A percentile compares a stretch with the other conserved stretches of the same genome.
Evolutionary conservation across 176 grass and related monocot genomes (phyloP).

Genomic region (Coix lacrymajobi): DNA sequence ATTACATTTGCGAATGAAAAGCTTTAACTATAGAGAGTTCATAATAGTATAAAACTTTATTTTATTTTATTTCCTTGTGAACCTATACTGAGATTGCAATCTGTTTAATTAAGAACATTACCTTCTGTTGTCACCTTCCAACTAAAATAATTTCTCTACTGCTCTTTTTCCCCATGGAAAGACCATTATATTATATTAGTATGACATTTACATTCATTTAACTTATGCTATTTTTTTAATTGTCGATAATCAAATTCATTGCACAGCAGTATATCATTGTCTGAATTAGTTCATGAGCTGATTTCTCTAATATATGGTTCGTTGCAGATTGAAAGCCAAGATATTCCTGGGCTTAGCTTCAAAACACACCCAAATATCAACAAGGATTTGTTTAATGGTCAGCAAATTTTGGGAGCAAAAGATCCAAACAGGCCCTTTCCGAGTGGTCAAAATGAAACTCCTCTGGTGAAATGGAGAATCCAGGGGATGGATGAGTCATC

Average conservation of each 20-base stretch:
- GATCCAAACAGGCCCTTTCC: slow-evolving; percentile 87
- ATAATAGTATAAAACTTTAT: background rate
- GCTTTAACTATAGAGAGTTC: background rate
- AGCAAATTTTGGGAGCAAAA: slow-evolving; percentile 75
- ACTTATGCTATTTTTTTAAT: slow-evolving; percentile 2
- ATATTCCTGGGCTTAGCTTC: slow-evolving; percentile 72
- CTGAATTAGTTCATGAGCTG: background rate
- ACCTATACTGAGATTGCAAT: background rate
- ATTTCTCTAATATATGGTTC: slow-evolving; percentile 19
- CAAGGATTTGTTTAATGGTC: slow-evolving; percentile 76
- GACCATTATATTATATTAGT: background rate
- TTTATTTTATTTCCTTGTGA: background rate
- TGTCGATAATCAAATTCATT: background rate
- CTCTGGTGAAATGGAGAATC: slow-evolving; percentile 91
- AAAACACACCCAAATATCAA: slow-evolving; percentile 81
- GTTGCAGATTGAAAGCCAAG: slow-evolving; percentile 72
- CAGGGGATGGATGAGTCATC: slow-evolving; percentile 72
- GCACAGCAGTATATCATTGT: background rate
- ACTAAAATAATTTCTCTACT: background rate
- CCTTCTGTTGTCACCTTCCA: background rate
- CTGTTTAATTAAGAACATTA: background rate
- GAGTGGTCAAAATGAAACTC: slow-evolving; percentile 86
- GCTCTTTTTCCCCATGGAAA: background rate
- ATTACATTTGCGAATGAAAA: background rate
- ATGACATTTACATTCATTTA: background rate